Conservation (phyloP, 225 moss, liverwort and hornwort genomes). For the Takakia lepidozioides region DNA sequence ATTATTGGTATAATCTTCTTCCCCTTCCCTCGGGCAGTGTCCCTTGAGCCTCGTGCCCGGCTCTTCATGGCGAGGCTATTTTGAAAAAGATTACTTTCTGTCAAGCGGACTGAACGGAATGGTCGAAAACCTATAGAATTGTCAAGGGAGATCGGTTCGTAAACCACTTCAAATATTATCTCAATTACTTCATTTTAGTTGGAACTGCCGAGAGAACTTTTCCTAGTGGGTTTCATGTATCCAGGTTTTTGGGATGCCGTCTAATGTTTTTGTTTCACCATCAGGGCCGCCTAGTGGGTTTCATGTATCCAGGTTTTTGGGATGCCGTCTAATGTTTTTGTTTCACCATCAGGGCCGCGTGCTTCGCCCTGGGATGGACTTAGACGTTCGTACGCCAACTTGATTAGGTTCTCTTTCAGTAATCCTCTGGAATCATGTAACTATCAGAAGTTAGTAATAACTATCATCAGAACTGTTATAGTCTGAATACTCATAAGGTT, state of each 20-base stretch:
- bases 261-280: no score
- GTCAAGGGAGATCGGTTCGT: conserved; percentile 35
- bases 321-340: conserved; percentile 2
- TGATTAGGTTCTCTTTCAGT: neutral
- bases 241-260: neutral
- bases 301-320: neutral
- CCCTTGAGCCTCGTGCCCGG: no score
- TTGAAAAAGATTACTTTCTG: no score
- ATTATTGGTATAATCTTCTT: no score
- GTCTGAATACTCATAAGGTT: no score
- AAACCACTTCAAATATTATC: conserved; percentile 29
- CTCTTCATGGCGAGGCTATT: no score
- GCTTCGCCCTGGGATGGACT: neutral
- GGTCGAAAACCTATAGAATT: conserved; percentile 37
- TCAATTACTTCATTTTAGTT: conserved; percentile 24
- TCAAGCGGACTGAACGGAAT: conserved; percentile 36
- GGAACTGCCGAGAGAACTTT: neutral
- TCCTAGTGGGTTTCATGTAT: neutral
- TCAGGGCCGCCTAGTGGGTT: neutral
- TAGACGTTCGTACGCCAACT: conserved; percentile 1
- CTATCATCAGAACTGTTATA: no score
- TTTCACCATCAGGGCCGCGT: no score
- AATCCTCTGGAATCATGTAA: no score
- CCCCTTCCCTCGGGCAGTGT: no score
- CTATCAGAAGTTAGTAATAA: no score